These are phyloP conservation scores for Arthrobotrys entomopaga DNA, from an alignment of 2,329 filamentous ascomycete genomes.

Conservation along the genomic window DNA sequence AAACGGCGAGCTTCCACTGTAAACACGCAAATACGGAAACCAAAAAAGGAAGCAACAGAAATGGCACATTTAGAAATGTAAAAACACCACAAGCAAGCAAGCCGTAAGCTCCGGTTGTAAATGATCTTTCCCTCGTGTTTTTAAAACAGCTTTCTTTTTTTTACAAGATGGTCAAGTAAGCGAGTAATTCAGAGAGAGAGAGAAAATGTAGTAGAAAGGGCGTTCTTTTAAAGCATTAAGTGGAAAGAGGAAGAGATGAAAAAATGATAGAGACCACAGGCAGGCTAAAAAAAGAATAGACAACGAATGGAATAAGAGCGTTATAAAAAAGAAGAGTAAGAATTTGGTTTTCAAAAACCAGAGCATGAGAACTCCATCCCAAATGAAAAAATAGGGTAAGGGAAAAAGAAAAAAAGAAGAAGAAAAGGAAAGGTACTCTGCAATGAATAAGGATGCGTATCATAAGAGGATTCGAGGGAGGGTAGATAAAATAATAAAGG, in stretches of 20 bases:
- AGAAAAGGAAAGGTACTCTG: slow-evolving; percentile 46
- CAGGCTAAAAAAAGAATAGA: slow-evolving; percentile 45
- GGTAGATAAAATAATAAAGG: neutral
- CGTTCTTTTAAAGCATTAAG: slow-evolving; percentile 14
- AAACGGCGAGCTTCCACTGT: neutral
- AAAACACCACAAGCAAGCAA: slow-evolving; percentile 25
- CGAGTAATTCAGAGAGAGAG: neutral
- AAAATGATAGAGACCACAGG: neutral
- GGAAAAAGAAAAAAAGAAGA: slow-evolving; percentile 57
- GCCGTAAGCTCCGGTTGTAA: slow-evolving; percentile 41
- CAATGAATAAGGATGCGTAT: neutral
- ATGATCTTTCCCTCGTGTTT: slow-evolving; percentile 47
- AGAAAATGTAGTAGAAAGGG: neutral
- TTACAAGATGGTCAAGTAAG: neutral
- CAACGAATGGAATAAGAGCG: slow-evolving; percentile 54
- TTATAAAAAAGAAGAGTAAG: neutral
- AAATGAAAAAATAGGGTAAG: slow-evolving; percentile 55
- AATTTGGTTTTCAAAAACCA: slow-evolving; percentile 57
- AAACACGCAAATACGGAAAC: slow-evolving; percentile 59
- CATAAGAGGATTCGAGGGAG: neutral
- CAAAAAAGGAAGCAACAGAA: slow-evolving; percentile 50
- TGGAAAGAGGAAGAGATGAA: neutral
- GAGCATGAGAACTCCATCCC: slow-evolving; percentile 58
- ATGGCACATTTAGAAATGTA: slow-evolving; percentile 49
- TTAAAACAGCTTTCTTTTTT: slow-evolving; percentile 13